phyloP scores from a whole-genome alignment of 345 rosid genomes.

The Rhodamnia rubescens region DNA sequence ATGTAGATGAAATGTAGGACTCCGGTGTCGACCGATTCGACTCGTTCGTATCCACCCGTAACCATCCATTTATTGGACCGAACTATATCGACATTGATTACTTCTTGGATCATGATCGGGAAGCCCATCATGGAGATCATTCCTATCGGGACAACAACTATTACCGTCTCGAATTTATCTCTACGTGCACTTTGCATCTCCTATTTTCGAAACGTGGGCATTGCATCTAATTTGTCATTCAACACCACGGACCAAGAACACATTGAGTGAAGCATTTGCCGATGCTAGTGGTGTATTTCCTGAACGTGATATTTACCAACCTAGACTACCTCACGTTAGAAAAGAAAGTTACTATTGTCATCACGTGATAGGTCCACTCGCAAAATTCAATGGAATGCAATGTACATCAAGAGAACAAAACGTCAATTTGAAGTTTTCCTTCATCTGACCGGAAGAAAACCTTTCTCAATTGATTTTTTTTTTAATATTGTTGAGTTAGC shows the following conservation, averaged over 20 bases:
- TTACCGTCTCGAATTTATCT: neutral
- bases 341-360: neutral
- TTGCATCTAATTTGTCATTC: neutral
- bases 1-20: no score
- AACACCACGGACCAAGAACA: neutral
- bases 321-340: neutral
- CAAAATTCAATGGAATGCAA: neutral
- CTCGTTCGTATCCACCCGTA: neutral
- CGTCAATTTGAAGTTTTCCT: neutral
- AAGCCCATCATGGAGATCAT: neutral
- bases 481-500: no score
- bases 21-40: fast-evolving
- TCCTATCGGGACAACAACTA: neutral
- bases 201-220: no score
- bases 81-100: neutral
- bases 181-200: no score
- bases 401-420: neutral
- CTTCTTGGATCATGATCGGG: neutral
- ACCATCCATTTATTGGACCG: neutral
- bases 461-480: no score
- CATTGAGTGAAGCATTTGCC: neutral
- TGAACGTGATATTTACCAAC: neutral
- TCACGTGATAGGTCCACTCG: neutral
- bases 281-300: neutral
- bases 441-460: no score